Conservation (phyloP, 345 rosid genomes). For the Brassica carinata region DNA sequence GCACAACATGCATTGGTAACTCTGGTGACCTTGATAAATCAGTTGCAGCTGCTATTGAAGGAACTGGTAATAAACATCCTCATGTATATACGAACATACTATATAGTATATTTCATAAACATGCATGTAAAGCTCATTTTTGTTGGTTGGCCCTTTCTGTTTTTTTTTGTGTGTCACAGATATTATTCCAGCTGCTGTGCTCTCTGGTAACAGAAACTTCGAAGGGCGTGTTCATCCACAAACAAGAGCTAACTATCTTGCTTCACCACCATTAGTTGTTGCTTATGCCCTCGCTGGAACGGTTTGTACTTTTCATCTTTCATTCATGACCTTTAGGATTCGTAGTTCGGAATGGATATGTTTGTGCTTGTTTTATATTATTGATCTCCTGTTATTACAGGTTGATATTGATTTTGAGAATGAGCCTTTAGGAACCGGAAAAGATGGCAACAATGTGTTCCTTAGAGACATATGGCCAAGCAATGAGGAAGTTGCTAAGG, state of each 20-base stretch:
- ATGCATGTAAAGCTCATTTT: background rate
- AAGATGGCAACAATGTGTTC: constrained; percentile 65
- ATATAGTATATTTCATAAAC: background rate
- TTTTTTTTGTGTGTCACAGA: constrained; percentile 45
- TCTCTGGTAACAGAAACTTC: constrained; percentile 83
- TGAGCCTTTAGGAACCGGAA: constrained; percentile 71
- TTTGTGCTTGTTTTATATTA: background rate
- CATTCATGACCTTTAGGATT: background rate
- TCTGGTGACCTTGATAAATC: constrained; percentile 71
- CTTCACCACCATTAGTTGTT: constrained; percentile 90
- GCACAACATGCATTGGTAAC: constrained; percentile 84
- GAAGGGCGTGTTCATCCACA: constrained; percentile 87
- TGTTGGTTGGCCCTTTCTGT: constrained; percentile 7
- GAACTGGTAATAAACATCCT: constrained; percentile 51
- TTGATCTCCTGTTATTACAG: constrained; percentile 37
- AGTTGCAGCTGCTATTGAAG: constrained; percentile 65
- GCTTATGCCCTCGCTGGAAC: constrained; percentile 94
- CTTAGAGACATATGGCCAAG: constrained; percentile 82
- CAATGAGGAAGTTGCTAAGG: constrained; percentile 77
- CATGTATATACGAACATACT: background rate
- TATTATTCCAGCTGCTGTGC: constrained; percentile 79
- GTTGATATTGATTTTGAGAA: constrained; percentile 86
- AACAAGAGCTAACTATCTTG: constrained; percentile 87
- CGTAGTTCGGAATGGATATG: background rate
- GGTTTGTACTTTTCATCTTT: constrained; percentile 24